Base-by-base conservation (phyloP, 345 rosid species). In the Schrenkiella parvula region DNA sequence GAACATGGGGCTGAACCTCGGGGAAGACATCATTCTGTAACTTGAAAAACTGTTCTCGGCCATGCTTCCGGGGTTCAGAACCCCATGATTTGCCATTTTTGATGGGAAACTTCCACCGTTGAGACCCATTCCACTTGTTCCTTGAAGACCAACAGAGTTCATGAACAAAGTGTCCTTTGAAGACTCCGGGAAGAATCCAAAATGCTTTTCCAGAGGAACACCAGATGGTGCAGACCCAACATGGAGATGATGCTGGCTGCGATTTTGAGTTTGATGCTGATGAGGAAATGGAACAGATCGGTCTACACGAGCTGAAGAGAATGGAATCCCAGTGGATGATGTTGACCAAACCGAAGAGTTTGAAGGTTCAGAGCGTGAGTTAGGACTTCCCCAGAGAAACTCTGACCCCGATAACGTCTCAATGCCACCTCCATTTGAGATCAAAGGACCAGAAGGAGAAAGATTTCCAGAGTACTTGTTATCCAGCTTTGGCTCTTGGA, bases 151-250 rank as follows among this genome's bases (percentile, higher is more conserved):
- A 71, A 60, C 85, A 57, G 76, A 80, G 76, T 77, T 85, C 89
- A 83, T 78, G 79, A 75, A 88, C 28, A 95, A 80, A 48, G 85
- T 44, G 51, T 92, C 95, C 66, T 71, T 76, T 9, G 93, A 85
- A 52, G 97, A 84, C 70, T 88, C 93, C 0, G 90, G 86, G 62
- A 86, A 82, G 80, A 85, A 86, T n/a, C 90, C 93, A 62, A 89
- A 87, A 57, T 81, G 95, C 68, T 90, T 84, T 64, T 93, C 92
- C 43, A 87, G 74, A 66, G 96, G 93, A 80, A 80, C 80, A 71
- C 89, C 90, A 42, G 96, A 87, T 26, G 98, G 98, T 60, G 98
- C 97, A 71, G 98, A 93, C 54, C 98, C 97, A 53, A 90, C 88
- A 57, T 87, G 96, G 82, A 84, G 84, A 48, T 78, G 85, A 28